These are phyloP conservation scores for Jatropha podagrica DNA, from an alignment of 441 rosid genomes.

Conservation along the genomic window DNA sequence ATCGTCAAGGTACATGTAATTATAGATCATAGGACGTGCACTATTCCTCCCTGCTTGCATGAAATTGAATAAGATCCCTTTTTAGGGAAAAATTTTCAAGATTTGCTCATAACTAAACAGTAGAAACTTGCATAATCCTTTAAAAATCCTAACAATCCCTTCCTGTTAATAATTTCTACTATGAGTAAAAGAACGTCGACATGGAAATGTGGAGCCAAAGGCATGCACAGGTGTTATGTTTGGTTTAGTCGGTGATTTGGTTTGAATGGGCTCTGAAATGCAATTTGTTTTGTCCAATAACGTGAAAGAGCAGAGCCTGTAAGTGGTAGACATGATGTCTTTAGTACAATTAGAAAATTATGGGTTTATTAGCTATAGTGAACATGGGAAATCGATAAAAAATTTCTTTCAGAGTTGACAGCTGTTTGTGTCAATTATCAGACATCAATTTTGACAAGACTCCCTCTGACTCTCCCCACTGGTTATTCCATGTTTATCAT, in stretches of 20 bases:
- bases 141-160: no score
- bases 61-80: background rate
- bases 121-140: no score
- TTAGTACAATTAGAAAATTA: background rate
- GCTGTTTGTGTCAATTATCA: background rate
- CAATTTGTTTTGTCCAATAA: no score
- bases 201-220: no score
- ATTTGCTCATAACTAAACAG: no score
- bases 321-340: background rate
- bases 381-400: background rate
- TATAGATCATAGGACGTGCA: background rate
- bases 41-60: background rate
- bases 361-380: background rate
- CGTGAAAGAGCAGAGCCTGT: background rate
- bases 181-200: no score
- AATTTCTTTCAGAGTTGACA: background rate
- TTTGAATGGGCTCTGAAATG: background rate
- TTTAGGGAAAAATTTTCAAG: no score
- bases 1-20: background rate
- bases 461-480: background rate
- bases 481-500: background rate
- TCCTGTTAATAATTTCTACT: no score
- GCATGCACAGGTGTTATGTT: no score
- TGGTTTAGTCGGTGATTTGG: no score
- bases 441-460: conserved; percentile 3